Base-by-base conservation (phyloP, 306 rosid species). In the Lotus japonicus region DNA sequence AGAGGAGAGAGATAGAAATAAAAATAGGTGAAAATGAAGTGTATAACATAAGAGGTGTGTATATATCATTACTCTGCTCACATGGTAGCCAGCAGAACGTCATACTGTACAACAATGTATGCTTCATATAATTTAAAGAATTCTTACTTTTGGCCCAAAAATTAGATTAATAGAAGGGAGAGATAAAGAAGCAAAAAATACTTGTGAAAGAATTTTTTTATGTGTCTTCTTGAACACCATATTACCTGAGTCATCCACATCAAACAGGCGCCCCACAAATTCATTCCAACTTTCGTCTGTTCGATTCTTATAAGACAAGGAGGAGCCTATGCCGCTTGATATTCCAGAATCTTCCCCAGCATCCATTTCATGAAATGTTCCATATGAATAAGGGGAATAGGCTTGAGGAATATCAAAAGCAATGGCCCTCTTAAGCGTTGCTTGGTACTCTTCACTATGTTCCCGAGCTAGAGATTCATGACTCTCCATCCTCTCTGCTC, bases 401-500 rank as follows among this genome's bases (percentile, higher is more conserved):
- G n/a, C n/a, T n/a, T n/a, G n/a, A n/a, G n/a, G n/a, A n/a, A n/a
- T n/a, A n/a, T n/a, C n/a, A n/a, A n/a, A n/a, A 70, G 91, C 88
- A 62, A 83, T 65, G 1, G 96, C 97, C 41, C 91, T 87, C 62
- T 73, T 83, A 60, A 90, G 94, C 2, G 97, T 96, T 19, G 96
- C 97, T 52, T 42, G 68, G 74, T 90, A 79, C 80, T 90, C 98
- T 70, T 82, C 81, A 5, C 82, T 78, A 66, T 82, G 98, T 65
- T 70, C 96, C 23, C 85, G 82, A 5, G 74, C 89, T 9, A 86
- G 73, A 42, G 79, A 84, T 50, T 72, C 82, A 2, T 86, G 77
- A 36, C 96, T 80, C 55, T 80, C 84, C 96, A 94, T 94, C 82
- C n/a, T n/a, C 78, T 85, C 75, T 94, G 98, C 80, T 78, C 75